Evolutionary conservation across 2,329 filamentous ascomycete genomes (phyloP).

Genomic region (Colletotrichum acutatum): DNA sequence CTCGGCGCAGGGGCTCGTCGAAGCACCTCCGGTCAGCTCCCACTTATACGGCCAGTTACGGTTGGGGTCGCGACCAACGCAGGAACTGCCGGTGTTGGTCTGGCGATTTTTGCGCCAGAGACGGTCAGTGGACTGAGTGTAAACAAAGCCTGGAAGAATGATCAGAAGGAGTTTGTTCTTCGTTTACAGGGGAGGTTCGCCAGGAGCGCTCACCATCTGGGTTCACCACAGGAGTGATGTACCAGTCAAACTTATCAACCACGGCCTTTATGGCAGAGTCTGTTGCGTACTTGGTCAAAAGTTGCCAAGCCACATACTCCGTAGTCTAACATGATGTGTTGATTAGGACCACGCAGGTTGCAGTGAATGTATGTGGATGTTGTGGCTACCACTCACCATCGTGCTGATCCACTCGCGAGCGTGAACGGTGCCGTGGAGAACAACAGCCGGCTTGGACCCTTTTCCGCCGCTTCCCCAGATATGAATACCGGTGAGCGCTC

Average conservation of each 20-base stretch:
- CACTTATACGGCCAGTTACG: constrained; percentile 65
- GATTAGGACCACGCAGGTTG: rapidly evolving
- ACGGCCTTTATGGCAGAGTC: constrained; percentile 50
- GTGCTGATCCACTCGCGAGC: constrained; percentile 66
- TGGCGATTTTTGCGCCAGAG: constrained; percentile 65
- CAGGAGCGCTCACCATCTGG: constrained; percentile 51
- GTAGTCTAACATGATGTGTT: constrained; percentile 46
- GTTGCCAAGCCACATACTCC: constrained; percentile 59
- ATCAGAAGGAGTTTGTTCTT: not conserved
- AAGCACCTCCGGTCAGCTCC: constrained; percentile 56
- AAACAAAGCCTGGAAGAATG: constrained; percentile 52
- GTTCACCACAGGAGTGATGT: constrained; percentile 62
- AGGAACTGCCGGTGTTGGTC: constrained; percentile 45
- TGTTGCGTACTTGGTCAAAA: constrained; percentile 53
- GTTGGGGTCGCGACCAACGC: constrained; percentile 64
- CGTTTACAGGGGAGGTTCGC: no score
- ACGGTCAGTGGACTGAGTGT: constrained; percentile 57
- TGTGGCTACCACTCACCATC: constrained; percentile 52
- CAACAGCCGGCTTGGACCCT: constrained; percentile 60
- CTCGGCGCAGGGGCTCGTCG: constrained; percentile 59
- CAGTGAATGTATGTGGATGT: no score
- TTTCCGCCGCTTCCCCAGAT: constrained; percentile 60
- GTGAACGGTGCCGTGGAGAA: constrained; percentile 64
- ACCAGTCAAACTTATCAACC: constrained; percentile 66
- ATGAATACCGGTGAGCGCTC: constrained; percentile 70